These are phyloP conservation scores for Aspergillus pseudotamarii DNA, from an alignment of 2,329 filamentous ascomycete genomes.

Conservation along the genomic window DNA sequence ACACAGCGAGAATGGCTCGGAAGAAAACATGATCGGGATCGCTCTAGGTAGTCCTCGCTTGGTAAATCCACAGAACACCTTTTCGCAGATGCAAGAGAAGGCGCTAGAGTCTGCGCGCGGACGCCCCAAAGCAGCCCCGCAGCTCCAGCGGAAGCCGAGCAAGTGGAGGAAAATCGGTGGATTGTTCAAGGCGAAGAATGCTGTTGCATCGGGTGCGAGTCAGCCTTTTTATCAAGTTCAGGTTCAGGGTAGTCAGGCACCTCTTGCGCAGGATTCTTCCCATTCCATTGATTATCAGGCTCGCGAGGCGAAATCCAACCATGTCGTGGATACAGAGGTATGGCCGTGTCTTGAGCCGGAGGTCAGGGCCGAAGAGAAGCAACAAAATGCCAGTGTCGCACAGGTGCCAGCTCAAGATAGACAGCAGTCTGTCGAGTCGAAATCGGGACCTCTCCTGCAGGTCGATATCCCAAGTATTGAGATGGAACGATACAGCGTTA, in stretches of 20 bases:
- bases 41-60: slow-evolving; percentile 69
- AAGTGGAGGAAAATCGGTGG: slow-evolving; percentile 52
- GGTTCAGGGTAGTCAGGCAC: slow-evolving; percentile 17
- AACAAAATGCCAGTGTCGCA: neutral
- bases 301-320: slow-evolving; percentile 12
- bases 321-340: slow-evolving; percentile 16
- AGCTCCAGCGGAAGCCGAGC: slow-evolving; percentile 40
- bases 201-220: slow-evolving; percentile 22
- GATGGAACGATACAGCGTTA: slow-evolving; percentile 89
- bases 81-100: slow-evolving; percentile 20
- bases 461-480: slow-evolving; percentile 79
- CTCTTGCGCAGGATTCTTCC: slow-evolving; percentile 21
- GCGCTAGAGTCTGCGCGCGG: slow-evolving; percentile 16
- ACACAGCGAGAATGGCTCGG: slow-evolving; percentile 22
- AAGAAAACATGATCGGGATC: slow-evolving; percentile 66
- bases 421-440: slow-evolving; percentile 8
- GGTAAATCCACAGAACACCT: slow-evolving; percentile 21
- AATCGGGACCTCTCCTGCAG: slow-evolving; percentile 58
- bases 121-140: slow-evolving; percentile 11
- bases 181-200: slow-evolving; percentile 45
- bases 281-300: slow-evolving; percentile 23
- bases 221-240: slow-evolving; percentile 36
- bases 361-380: slow-evolving; percentile 25
- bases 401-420: slow-evolving; percentile 5
- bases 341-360: slow-evolving; percentile 31